Evolutionary conservation across 2,329 filamentous ascomycete genomes (phyloP).

Genomic region (Rutstroemia sydowiana): DNA sequence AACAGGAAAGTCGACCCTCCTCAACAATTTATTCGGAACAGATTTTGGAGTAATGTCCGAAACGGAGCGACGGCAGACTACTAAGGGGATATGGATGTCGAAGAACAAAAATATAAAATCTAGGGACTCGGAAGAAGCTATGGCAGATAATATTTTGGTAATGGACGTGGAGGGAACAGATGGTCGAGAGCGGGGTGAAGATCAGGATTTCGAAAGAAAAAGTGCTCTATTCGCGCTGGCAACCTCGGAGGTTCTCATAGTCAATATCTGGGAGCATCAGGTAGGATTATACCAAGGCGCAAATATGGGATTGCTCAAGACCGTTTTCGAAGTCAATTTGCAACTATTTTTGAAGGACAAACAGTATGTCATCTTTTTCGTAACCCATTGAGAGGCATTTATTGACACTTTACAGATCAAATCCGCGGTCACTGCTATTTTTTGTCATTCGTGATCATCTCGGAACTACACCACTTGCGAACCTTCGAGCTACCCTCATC

Average conservation of each 20-base stretch:
- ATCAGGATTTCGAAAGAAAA: slow-evolving; percentile 98
- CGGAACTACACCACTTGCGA: slow-evolving; percentile 81
- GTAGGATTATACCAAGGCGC: slow-evolving; percentile 96
- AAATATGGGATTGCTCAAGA: slow-evolving; percentile 98
- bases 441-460: slow-evolving; percentile 98
- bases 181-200: slow-evolving; percentile 89
- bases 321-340: slow-evolving; percentile 96
- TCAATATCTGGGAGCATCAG: slow-evolving; percentile 99
- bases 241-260: slow-evolving; percentile 93
- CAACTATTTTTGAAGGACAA: slow-evolving; percentile 95
- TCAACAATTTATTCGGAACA: slow-evolving; percentile 93
- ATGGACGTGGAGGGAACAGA: slow-evolving; percentile 99
- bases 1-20: slow-evolving; percentile 92
- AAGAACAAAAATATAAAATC: slow-evolving; percentile 72
- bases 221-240: slow-evolving; percentile 94
- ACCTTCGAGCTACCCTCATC: slow-evolving; percentile 82
- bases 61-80: slow-evolving; percentile 87
- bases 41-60: slow-evolving; percentile 98
- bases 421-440: slow-evolving; percentile 85
- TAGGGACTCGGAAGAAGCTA: slow-evolving; percentile 44
- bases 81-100: slow-evolving; percentile 99
- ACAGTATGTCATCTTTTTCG: slow-evolving; percentile 50
- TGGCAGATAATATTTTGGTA: slow-evolving; percentile 97
- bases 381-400: slow-evolving; percentile 9
- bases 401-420: slow-evolving; percentile 51